Conservation (phyloP, 1,284 basidiomycete genomes). For the Cryptococcus sp. region DNA sequence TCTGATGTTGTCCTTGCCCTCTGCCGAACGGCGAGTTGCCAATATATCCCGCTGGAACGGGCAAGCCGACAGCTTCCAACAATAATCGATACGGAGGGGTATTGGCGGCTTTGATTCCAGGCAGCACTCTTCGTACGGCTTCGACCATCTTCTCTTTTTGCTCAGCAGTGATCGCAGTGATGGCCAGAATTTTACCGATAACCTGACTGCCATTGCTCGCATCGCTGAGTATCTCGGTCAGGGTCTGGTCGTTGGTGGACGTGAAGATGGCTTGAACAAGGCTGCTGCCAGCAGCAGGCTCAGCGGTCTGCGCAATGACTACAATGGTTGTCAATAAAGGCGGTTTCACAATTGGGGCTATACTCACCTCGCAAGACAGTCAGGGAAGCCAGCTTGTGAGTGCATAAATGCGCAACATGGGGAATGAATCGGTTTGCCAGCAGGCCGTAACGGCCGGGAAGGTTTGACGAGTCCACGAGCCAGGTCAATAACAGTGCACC, state of each 20-base stretch:
- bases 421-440: conserved; percentile 93
- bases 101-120: conserved; percentile 81
- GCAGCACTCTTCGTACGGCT: conserved; percentile 82
- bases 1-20: neutral
- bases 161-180: conserved; percentile 71
- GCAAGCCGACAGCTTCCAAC: conserved; percentile 90
- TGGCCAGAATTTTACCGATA: conserved; percentile 88
- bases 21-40: conserved; percentile 13
- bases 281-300: conserved; percentile 72
- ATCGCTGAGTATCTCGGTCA: conserved; percentile 90
- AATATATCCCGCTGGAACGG: conserved; percentile 60
- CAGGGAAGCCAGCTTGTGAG: conserved; percentile 93
- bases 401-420: conserved; percentile 93
- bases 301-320: conserved; percentile 86
- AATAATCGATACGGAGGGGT: conserved; percentile 90
- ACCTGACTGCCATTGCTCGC: conserved; percentile 94
- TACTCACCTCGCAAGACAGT: conserved; percentile 75
- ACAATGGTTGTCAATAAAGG: neutral
- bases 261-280: conserved; percentile 80
- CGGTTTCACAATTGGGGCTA: too few relatives aligned
- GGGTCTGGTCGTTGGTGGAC: conserved; percentile 78
- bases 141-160: conserved; percentile 73
- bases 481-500: conserved; percentile 93
- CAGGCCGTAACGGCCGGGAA: conserved; percentile 88
- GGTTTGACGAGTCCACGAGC: conserved; percentile 90